These are phyloP conservation scores for Populus tomentosa DNA, from an alignment of 441 rosid species.

Conservation along the genomic window DNA sequence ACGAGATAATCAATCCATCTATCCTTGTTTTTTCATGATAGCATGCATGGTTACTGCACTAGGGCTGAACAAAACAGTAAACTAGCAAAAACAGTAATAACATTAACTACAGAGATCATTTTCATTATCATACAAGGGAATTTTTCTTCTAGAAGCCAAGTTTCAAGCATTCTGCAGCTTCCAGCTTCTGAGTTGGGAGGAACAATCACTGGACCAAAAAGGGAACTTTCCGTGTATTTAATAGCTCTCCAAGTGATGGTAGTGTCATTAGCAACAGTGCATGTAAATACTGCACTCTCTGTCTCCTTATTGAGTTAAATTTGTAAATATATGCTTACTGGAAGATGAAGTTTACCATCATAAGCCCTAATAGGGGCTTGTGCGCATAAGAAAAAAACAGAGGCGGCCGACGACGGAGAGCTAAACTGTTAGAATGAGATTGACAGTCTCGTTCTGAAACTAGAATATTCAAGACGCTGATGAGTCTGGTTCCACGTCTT, in stretches of 20 bases:
- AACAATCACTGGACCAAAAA: background rate
- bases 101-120: background rate
- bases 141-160: background rate
- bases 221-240: background rate
- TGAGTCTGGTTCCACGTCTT: constrained; percentile 47
- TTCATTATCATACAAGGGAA: background rate
- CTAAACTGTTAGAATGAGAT: constrained; percentile 16
- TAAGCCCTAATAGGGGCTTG: constrained; percentile 33
- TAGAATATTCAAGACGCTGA: constrained; percentile 35
- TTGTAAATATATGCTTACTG: constrained; percentile 18
- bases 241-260: constrained; percentile 10
- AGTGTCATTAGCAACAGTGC: background rate
- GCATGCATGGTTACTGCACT: background rate
- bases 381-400: constrained; percentile 22
- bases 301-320: constrained; percentile 13
- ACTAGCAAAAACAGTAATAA: background rate
- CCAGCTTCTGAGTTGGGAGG: background rate
- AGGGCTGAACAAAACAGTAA: background rate
- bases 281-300: constrained; percentile 2
- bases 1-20: background rate
- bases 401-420: constrained; percentile 27
- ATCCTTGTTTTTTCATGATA: background rate
- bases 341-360: constrained; percentile 17
- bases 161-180: constrained; percentile 6
- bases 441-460: constrained; percentile 20